These are phyloP conservation scores for Vairimorpha necatrix DNA, from an alignment of 371 early-diverging fungal species.

Conservation along the genomic window DNA sequence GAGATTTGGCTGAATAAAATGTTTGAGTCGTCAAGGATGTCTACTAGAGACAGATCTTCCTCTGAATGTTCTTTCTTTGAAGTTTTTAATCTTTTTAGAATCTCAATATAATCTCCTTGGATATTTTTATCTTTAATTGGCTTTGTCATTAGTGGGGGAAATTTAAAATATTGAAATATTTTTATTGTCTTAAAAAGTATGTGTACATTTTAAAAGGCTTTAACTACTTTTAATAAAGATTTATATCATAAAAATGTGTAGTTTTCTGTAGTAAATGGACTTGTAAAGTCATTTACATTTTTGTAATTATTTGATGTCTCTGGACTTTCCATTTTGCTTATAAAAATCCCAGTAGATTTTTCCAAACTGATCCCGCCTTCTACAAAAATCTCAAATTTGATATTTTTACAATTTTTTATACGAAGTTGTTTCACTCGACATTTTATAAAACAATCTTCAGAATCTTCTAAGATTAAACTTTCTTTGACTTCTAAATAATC, in stretches of 20 bases:
- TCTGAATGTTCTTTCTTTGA: slow-evolving; percentile 43
- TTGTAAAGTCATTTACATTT: slow-evolving; percentile 26
- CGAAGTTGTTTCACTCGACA: slow-evolving; percentile 36
- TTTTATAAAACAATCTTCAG: slow-evolving; percentile 29
- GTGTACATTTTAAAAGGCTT: not conserved
- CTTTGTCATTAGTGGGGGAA: not conserved
- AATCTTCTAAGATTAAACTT: slow-evolving; percentile 20
- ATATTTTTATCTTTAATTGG: not conserved
- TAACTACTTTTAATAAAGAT: not conserved
- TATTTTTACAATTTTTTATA: slow-evolving; percentile 25
- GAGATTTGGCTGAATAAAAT: slow-evolving; percentile 40
- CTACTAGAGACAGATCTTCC: slow-evolving; percentile 23
- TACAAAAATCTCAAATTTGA: slow-evolving; percentile 15
- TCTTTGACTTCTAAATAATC: slow-evolving; percentile 7
- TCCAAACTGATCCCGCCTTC: slow-evolving; percentile 30
- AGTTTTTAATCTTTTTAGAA: slow-evolving; percentile 43
- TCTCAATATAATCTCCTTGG: slow-evolving; percentile 43
- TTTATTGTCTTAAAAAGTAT: too few species aligned
- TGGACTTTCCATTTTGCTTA: not conserved
- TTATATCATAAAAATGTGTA: too few species aligned
- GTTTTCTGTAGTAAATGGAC: slow-evolving; percentile 32
- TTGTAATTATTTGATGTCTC: slow-evolving; percentile 9
- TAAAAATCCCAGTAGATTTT: not conserved
- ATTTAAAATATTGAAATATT: not conserved
- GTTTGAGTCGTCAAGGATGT: slow-evolving; percentile 46